Conservation (phyloP, 306 rosid genomes). For the Gillenia trifoliata region DNA sequence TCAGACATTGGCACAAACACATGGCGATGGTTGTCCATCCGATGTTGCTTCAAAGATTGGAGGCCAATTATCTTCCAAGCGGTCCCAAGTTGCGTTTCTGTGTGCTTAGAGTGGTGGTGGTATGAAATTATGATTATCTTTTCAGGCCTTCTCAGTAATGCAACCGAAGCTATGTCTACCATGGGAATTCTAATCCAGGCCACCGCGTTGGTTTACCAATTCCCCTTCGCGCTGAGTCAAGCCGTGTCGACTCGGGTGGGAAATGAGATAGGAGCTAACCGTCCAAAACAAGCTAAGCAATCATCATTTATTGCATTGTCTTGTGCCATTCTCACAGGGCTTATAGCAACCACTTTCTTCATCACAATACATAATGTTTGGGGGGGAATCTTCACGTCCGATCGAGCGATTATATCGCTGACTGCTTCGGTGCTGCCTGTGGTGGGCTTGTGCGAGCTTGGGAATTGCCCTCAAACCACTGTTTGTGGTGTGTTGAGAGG, state of each 20-base stretch:
- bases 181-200: slow-evolving; percentile 47
- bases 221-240: slow-evolving; percentile 33
- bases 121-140: slow-evolving; percentile 39
- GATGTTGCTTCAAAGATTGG: slow-evolving; percentile 29
- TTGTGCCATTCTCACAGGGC: slow-evolving; percentile 22
- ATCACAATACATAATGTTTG: slow-evolving; percentile 10
- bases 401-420: slow-evolving; percentile 16
- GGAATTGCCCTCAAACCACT: slow-evolving; percentile 45
- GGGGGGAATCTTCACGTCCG: slow-evolving; percentile 30
- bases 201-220: slow-evolving; percentile 32
- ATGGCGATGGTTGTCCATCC: slow-evolving; percentile 29
- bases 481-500: slow-evolving; percentile 42
- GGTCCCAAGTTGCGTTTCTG: slow-evolving; percentile 31
- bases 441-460: slow-evolving; percentile 41
- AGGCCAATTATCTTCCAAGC: slow-evolving; percentile 34
- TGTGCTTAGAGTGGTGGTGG: slow-evolving; percentile 60
- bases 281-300: slow-evolving; percentile 24
- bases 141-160: slow-evolving; percentile 24
- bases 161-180: slow-evolving; percentile 28
- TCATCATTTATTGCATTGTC: slow-evolving; percentile 23
- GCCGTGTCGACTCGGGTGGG: slow-evolving; percentile 49
- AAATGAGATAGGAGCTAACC: slow-evolving; percentile 34
- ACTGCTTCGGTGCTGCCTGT: slow-evolving; percentile 17
- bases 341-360: slow-evolving; percentile 19
- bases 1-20: slow-evolving; percentile 14